Evolutionary conservation across 306 rosid genomes (phyloP), one percentile per base, ranked within the genome.

Genomic region (Vigna radiata): DNA sequence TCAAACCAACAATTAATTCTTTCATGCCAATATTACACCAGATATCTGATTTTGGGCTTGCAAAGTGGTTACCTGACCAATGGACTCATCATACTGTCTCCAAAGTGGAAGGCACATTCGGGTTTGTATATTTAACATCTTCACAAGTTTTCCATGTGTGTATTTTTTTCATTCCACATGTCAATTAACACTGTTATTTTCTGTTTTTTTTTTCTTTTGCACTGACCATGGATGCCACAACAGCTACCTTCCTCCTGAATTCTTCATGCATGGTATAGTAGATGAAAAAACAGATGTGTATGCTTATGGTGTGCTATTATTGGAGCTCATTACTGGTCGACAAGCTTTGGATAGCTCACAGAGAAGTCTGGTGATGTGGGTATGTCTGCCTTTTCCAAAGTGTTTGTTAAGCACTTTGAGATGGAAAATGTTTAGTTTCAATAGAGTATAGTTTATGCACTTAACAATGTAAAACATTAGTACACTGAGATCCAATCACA

Each of bases 191-290:
- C 55, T 74, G 67, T 50, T 7, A 47, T 56, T 49, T 66, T 36
- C 31, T 73, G 7, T 36, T 36, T 39, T 8, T 39, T 72, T 50
- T 31, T 19, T 15, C 27, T 52, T 43, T 15, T 14, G 55, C 23
- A 7, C 23, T 81, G 55, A 43, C 69, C 49, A 49, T 50, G 16
- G 8, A 50, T 77, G 81, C 77, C 75, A 79, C 73, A 79, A 75
- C 87, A 96, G 99, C 17, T 96, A 96, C 79, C 98, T 96, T 86
- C 99, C 99, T 81, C 99, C 99, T 4, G 99, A 96, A 87, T 92
- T 88, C 87, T 92, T 96, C 92, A 89, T 96, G 99, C 97, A 96
- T 60, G 99, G 99, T 7, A 89, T 96, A 77, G 98, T 92, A 41
- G 98, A 96, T 80, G 99, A 96, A 81, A 96, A 96, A 79, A 96